phyloP scores from a whole-genome alignment of 2,329 filamentous ascomycete genomes.

The Aspergillus glaucus region DNA sequence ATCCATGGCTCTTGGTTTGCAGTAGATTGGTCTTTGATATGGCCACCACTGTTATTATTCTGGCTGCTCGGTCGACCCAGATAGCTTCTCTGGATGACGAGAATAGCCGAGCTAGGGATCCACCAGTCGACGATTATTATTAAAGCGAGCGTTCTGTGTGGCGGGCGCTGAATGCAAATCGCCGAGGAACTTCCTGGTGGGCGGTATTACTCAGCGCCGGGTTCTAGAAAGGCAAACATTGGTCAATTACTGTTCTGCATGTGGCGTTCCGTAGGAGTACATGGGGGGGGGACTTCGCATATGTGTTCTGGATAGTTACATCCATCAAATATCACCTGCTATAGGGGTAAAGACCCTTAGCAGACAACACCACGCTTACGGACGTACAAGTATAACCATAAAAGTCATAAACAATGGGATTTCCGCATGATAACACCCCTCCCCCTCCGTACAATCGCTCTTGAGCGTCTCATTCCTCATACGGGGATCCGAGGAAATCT shows the following conservation, averaged over 20 bases:
- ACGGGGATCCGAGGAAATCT: background rate
- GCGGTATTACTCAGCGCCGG: background rate
- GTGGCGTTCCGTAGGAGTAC: background rate
- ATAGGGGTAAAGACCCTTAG: background rate
- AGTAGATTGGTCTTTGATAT: background rate
- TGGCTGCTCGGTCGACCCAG: background rate
- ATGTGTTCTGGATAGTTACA: background rate
- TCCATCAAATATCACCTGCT: background rate
- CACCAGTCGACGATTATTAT: background rate
- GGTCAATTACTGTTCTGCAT: background rate
- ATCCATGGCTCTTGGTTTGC: no score
- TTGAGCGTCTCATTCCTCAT: background rate
- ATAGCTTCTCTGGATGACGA: background rate
- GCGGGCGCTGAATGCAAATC: background rate
- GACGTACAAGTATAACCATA: background rate
- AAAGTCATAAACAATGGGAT: background rate
- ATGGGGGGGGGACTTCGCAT: background rate
- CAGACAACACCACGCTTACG: background rate
- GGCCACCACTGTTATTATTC: background rate
- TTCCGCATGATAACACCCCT: background rate
- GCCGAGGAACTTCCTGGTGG: background rate
- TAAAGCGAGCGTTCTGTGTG: background rate
- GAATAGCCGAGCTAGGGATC: background rate
- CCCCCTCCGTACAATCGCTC: background rate
- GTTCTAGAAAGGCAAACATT: background rate